Conservation (phyloP, 345 rosid species). For the thale cress (Arabidopsis thaliana) region DNA sequence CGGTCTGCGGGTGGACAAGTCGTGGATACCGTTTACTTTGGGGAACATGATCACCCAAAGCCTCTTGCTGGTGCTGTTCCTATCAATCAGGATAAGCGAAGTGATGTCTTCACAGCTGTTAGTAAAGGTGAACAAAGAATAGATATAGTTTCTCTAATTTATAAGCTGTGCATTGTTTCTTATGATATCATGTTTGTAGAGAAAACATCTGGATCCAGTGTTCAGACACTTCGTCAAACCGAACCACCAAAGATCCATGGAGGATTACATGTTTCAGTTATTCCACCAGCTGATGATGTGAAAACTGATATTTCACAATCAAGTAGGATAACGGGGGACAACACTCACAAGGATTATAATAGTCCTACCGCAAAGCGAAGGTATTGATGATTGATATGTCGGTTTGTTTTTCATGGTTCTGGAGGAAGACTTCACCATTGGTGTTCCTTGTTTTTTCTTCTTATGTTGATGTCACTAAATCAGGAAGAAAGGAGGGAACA, state of each 20-base stretch:
- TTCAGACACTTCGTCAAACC: slow-evolving; percentile 44
- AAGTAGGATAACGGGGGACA: slow-evolving; percentile 52
- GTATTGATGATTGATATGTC: slow-evolving; percentile 48
- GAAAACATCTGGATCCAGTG: slow-evolving; percentile 53
- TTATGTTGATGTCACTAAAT: slow-evolving; percentile 31
- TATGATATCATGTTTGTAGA: slow-evolving; percentile 48
- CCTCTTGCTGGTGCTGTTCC: slow-evolving; percentile 55
- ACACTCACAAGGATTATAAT: slow-evolving; percentile 50
- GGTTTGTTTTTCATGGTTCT: slow-evolving; percentile 1
- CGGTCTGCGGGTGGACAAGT: slow-evolving; percentile 70
- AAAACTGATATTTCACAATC: slow-evolving; percentile 54
- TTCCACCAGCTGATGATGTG: slow-evolving; percentile 48
- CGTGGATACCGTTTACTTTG: slow-evolving; percentile 67
- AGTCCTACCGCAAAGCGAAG: slow-evolving; percentile 66
- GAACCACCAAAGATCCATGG: slow-evolving; percentile 46
- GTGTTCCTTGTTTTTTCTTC: not conserved
- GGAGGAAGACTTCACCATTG: slow-evolving; percentile 18
- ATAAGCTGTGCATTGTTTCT: slow-evolving; percentile 24
- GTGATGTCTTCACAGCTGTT: slow-evolving; percentile 43
- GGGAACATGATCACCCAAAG: slow-evolving; percentile 82
- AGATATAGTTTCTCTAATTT: not conserved
- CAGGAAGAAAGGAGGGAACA: slow-evolving; percentile 69
- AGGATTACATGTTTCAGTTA: slow-evolving; percentile 47
- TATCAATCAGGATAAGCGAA: slow-evolving; percentile 57
- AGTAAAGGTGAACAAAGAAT: slow-evolving; percentile 54